phyloP scores from a whole-genome alignment of 2,329 filamentous ascomycete species.

The Claviceps sp. region DNA sequence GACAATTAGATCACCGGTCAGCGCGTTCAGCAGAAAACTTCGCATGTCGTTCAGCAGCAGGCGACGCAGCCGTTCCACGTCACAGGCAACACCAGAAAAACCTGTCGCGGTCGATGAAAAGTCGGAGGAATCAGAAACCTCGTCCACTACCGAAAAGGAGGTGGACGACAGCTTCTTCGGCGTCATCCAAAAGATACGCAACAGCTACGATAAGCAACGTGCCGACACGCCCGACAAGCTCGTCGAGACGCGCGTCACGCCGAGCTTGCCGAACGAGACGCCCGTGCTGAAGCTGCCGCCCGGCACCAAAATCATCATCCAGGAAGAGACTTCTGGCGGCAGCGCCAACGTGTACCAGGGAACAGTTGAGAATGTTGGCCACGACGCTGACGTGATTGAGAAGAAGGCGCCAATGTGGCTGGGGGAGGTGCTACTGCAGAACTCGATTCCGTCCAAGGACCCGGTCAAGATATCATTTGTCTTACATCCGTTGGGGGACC shows the following conservation, averaged over 20 bases:
- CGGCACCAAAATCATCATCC: constrained; percentile 53
- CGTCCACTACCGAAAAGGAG: constrained; percentile 54
- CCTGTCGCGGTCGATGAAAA: constrained; percentile 65
- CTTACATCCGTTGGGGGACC: constrained; percentile 60
- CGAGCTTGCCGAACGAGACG: constrained; percentile 59
- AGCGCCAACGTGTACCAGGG: constrained; percentile 83
- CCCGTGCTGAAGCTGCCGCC: constrained; percentile 61
- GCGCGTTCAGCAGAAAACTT: constrained; percentile 75
- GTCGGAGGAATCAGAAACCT: constrained; percentile 51
- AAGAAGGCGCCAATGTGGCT: constrained; percentile 84
- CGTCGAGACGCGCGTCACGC: constrained; percentile 51
- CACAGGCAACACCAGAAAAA: constrained; percentile 50
- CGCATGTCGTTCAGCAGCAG: constrained; percentile 73
- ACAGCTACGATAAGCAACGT: constrained; percentile 58
- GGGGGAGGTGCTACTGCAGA: constrained; percentile 74
- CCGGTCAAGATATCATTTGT: constrained; percentile 92
- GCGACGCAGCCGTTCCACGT: constrained; percentile 61
- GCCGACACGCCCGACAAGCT: constrained; percentile 37
- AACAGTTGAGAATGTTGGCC: constrained; percentile 63
- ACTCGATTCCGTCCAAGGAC: constrained; percentile 75
- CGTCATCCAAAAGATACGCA: constrained; percentile 57
- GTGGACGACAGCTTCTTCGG: constrained; percentile 65
- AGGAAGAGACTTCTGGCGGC: constrained; percentile 53
- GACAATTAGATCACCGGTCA: constrained; percentile 43
- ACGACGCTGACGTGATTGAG: constrained; percentile 72